Evolutionary conservation across 495 filamentous ascomycete genomes (phyloP), one percentile per base, ranked within the genome.

Genomic region (Aspergillus affinis): DNA sequence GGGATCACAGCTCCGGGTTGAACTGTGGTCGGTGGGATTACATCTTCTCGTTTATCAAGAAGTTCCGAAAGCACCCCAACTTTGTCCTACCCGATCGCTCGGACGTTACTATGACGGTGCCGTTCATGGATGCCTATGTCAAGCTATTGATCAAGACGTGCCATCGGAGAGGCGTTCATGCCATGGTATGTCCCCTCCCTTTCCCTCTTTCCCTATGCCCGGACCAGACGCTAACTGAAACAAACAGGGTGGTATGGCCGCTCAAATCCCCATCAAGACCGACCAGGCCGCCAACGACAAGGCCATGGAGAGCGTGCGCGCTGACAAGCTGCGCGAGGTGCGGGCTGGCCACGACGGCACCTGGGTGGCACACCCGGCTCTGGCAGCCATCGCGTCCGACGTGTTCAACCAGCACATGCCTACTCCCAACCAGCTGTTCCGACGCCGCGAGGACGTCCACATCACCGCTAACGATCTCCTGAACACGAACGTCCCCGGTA

Each of bases 21-120:
- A 99, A 99, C 83, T 99, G 94, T 76, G 94, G 94, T 53, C 89
- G 94, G 53, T 99, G 94, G 94, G 94, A 99, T 72, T 99, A 99
- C 83, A 98, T 99, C 79, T 98, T 99, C 83, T 93, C 88, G 74
- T 91, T 94, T 70, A 99, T 99, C 83, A 99, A 99, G 84, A 97
- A 96, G 78, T 97, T 98, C 88, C 90, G 95, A 66, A 86, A 96
- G 64, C 92, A 97, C 81, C 80, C 90, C 61, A 86, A 87, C 72
- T 99, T 97, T 72, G 86, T 98, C 59, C 86, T 99, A 17, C 95
- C 94, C 10, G 95, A 99, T 69, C 90, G 94, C 50, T 86, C 86
- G 36, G 84, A 85, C 59, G 91, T 98, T 41, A 98, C 94, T 64
- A 98, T 98, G 94, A 97, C 93, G 26, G 91, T 96, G 0, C 94